Evolutionary conservation across 768 basidiomycete species (phyloP).

Genomic region (Kwoniella dejecticola): DNA sequence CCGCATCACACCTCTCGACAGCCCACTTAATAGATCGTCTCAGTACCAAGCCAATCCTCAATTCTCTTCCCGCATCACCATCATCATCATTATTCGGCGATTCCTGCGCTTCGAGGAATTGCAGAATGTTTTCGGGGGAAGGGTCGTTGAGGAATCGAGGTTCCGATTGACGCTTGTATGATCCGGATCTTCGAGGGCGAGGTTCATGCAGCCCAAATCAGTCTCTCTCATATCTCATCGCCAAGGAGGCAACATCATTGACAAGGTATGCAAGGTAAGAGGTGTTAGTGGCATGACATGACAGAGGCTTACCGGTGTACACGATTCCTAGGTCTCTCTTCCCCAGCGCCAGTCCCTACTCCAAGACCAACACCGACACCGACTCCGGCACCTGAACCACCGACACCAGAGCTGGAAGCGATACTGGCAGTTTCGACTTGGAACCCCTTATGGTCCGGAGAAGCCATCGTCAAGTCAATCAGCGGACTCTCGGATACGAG

Average conservation of each 20-base stretch:
- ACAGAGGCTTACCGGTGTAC: no score
- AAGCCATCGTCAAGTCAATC: conserved; percentile 12
- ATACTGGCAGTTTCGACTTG: conserved; percentile 13
- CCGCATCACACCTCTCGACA: conserved; percentile 37
- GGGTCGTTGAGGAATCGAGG: conserved; percentile 22
- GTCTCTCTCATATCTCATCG: no score
- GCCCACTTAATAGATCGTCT: conserved; percentile 42
- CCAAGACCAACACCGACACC: no score
- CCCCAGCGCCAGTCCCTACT: no score
- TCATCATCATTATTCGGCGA: conserved; percentile 8
- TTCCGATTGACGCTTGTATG: conserved; percentile 19
- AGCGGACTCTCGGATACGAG: conserved; percentile 16
- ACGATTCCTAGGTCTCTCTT: background rate
- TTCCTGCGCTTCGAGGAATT: conserved; percentile 12
- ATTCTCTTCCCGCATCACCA: conserved; percentile 13
- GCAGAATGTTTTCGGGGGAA: conserved; percentile 12
- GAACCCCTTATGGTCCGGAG: conserved; percentile 15
- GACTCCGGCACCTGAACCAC: background rate
- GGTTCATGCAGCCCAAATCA: background rate
- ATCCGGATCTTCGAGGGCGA: background rate
- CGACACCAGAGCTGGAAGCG: background rate
- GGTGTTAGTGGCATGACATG: no score
- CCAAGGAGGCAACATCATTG: no score
- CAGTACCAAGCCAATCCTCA: conserved; percentile 31
- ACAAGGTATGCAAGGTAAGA: no score